Base-by-base conservation (phyloP, 2,329 filamentous ascomycete genomes). In the Colletotrichum incanum region DNA sequence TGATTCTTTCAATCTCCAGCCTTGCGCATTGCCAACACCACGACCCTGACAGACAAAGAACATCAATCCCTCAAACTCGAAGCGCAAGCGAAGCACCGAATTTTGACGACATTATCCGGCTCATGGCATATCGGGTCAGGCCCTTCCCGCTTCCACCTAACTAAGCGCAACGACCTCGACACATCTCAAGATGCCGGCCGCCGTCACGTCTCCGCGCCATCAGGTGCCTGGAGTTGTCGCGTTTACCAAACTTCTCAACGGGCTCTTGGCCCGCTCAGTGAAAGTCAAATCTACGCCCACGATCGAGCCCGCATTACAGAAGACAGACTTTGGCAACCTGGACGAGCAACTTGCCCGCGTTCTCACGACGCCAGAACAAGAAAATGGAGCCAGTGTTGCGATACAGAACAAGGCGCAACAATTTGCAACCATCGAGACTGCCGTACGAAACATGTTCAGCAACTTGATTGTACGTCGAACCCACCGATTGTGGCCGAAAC, bases 371-470 rank as follows among this genome's bases (percentile, higher is more conserved):
- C 74, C 74, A 43, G 73, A 80, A 41, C 31, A 55, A 39, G 56
- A 68, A 45, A 52, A 63, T 41, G 58, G 65, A 39, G 28, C 41
- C 18, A 76, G 75, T 18, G 78, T 81, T 34, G 82, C 84, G 49
- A 86, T 86, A 75, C 85, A 76, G 6, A 73, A 73, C 20, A 85
- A 81, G 70, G 75, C 76, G 3, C 88, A 88, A 55, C 90, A 92
- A 75, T 91, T 91, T 79, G 91, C 92, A 43, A 88, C 93, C 28
- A 90, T 98, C 58, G 96, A 98, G 82, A 95, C 93, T 23, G 95
- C 94, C 14, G 93, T 93, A 62, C 92, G 94, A 77, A 90, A 93
- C 76, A 89, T 93, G 59, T 97, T 98, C 82, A 94, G 94, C 82
- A 86, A 89, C 74, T 86, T 94, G 73, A 88, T 97, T 80, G 94